Base-by-base conservation (phyloP, 208 protist genomes). In the Strigomonas culicis region DNA sequence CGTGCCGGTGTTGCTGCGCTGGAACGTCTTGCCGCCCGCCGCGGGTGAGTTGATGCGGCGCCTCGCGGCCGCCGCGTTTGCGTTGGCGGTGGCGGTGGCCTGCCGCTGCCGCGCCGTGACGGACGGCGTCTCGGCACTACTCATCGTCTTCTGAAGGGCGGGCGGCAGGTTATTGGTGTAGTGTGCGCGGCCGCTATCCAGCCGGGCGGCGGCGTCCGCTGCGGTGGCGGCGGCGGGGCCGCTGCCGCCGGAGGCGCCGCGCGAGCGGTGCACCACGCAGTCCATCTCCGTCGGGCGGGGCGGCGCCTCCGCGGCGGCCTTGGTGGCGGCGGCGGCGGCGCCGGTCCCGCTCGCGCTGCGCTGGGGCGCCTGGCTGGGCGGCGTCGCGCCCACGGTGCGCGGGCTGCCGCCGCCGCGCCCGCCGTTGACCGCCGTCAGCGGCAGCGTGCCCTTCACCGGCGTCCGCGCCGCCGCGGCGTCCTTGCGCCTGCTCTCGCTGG, bases 1-100 rank as follows among this genome's bases (percentile, higher is more conserved):
- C 24, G 63, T 28, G n/a, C 53, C 52, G 3, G 62, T 51, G 2
- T 24, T 15, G 32, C 47, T 53, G 49, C 8, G 62, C 22, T 66
- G 62, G 31, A 50, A 32, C 49, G 47, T 59, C 2, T 39, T 25
- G 15, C 15, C 34, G n/a, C 49, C 49, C 10, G 49, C 13, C n/a
- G 49, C 27, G 49, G 49, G 49, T 10, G 49, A 55, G 8, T 24
- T 13, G n/a, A 55, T 22, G n/a, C 49, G 49, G 25, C 49, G 49
- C n/a, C 49, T 13, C 13, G 49, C 10, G 49, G 49, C n/a, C 49
- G 49, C 49, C 8, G 11, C 49, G n/a, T 17, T 46, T 46, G 39
- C 39, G 17, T 17, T 25, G 25, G 24, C 24, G 25, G 24, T 17
- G 2, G 50, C 24, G 50, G 50, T 34, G 32, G 27, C 56, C 6